Base-by-base conservation (phyloP, 148 eudicot genomes). In the Rhododendron griersonianum region DNA sequence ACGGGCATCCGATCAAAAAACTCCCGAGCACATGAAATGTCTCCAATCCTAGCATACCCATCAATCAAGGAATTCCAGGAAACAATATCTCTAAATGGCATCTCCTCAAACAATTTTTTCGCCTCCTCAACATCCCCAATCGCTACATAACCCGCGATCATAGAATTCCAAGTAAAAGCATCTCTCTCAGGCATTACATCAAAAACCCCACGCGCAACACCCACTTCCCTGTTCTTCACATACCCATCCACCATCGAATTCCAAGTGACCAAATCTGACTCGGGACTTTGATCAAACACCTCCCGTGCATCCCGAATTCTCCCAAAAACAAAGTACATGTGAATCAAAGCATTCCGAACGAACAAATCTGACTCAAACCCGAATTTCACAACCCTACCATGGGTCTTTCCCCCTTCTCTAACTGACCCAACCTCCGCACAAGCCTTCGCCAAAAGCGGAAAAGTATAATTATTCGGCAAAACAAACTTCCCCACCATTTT, bases 51-150 rank as follows among this genome's bases (percentile, higher is more conserved):
- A 15, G 93, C 93, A 88, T 90, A 93, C 71, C 96, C 95, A 44
- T 90, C 92, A 61, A 93, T 83, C 90, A 93, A 81, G 81, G 91
- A 93, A 85, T 92, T 94, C 92, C 95, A 94, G 33, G 93, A 91
- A 51, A 93, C 91, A 19, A 87, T 44, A 89, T 93, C 94, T 83
- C 88, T 87, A 35, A 61, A n/a, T 45, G 90, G 92, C 91, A 87
- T 91, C 78, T 18, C 69, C 84, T 88, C 89, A 81, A 93, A 93
- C 83, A 93, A 88, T 47, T 81, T 88, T 23, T 88, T 67, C 2
- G 90, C 89, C 3, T 44, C 85, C 84, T 83, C 91, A 87, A 89
- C 89, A 82, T 91, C 90, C 81, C 89, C 91, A 75, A 41, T 69
- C 28, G 85, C 90, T 35, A 86, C 85, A 88, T 91, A 91, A 10